A percentile compares a stretch with the other conserved stretches of the same genome.
phyloP scores from a whole-genome alignment of 2,329 filamentous ascomycete species.

The Verticillium nubilum region DNA sequence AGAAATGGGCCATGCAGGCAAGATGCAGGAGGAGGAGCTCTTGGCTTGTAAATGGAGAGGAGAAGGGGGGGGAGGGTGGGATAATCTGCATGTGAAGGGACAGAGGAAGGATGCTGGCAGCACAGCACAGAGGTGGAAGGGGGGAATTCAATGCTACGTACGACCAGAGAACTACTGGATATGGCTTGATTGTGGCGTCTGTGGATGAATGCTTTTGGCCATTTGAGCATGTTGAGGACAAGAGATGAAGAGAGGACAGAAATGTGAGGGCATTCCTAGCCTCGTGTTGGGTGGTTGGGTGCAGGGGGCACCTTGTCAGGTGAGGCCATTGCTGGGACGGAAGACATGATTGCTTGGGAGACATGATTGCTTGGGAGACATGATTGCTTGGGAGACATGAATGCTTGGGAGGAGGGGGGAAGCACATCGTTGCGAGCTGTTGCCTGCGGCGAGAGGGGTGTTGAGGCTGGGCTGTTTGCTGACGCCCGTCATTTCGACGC shows the following conservation, averaged over 20 bases:
- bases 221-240: background rate
- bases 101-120: background rate
- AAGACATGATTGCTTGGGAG: background rate
- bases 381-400: background rate
- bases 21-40: background rate
- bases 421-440: too few species aligned
- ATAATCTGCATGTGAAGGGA: background rate
- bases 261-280: background rate
- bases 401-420: too few species aligned
- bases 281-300: too few species aligned
- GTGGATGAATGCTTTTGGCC: background rate
- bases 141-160: too few species aligned
- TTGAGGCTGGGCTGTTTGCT: too few species aligned
- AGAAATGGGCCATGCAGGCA: background rate
- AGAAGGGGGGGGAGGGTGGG: background rate
- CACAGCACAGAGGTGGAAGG: too few species aligned
- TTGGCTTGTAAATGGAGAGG: background rate
- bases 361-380: background rate
- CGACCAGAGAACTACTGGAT: too few species aligned
- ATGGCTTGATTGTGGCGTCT: background rate
- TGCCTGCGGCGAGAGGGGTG: too few species aligned
- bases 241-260: background rate
- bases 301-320: background rate
- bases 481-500: background rate
- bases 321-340: background rate